Evolutionary conservation across 1,284 basidiomycete genomes (phyloP).

Genomic region (Ceratobasidium sp.): DNA sequence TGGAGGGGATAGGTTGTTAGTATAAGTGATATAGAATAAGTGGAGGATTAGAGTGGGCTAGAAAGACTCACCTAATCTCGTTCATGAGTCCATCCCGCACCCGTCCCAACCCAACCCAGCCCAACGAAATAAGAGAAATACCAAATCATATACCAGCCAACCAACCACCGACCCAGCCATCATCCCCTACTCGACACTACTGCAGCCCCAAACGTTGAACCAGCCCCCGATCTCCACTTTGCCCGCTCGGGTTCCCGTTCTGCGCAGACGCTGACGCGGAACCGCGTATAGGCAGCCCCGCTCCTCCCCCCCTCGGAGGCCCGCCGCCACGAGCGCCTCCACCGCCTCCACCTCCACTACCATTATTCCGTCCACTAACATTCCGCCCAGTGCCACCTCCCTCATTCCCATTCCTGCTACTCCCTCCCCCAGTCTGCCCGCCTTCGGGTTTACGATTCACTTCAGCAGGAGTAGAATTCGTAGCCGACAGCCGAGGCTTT

Average conservation of each 20-base stretch:
- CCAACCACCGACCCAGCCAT: conserved; percentile 5
- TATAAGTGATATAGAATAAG: too few relatives aligned
- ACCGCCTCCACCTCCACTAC: conserved; percentile 23
- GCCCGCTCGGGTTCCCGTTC: conserved; percentile 22
- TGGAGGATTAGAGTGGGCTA: too few relatives aligned
- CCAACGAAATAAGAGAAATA: neutral
- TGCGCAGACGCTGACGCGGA: conserved; percentile 16
- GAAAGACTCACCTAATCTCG: conserved; percentile 32
- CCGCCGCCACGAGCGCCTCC: conserved; percentile 12
- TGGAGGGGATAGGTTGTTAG: neutral
- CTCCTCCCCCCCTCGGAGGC: conserved; percentile 1
- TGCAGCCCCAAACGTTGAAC: conserved; percentile 40
- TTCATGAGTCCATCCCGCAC: neutral
- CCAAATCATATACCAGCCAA: too few relatives aligned
- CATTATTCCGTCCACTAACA: conserved; percentile 25
- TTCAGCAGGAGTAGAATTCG: neutral
- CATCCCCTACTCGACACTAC: neutral
- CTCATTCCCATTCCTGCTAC: conserved; percentile 25
- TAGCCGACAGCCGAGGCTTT: conserved; percentile 71
- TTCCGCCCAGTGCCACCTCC: conserved; percentile 19
- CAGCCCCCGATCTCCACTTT: conserved; percentile 33
- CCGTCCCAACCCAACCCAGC: conserved; percentile 25
- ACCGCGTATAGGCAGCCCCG: conserved; percentile 30
- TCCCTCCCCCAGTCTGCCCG: neutral
- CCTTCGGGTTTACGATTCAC: conserved; percentile 22